Evolutionary conservation across 306 rosid species (phyloP).

Genomic region (Crataegus laevigata): DNA sequence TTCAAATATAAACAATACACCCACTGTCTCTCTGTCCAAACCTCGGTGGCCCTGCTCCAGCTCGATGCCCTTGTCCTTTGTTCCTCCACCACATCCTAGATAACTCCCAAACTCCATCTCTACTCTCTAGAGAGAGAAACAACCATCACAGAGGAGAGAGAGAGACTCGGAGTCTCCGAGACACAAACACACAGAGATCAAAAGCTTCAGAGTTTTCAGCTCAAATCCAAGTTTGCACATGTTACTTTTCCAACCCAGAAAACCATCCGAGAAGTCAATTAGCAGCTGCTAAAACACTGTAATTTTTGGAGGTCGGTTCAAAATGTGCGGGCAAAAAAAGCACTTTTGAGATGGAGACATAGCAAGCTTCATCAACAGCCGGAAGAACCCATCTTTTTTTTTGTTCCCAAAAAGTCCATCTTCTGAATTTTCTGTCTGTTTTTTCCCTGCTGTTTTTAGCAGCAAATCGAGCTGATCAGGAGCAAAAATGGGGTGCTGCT

Average conservation of each 20-base stretch:
- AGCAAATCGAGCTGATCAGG: not conserved
- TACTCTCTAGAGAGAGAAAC: not conserved
- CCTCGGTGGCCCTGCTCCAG: slow-evolving; percentile 30
- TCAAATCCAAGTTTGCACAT: slow-evolving; percentile 2
- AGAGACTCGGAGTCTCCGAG: not conserved
- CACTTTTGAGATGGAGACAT: not conserved
- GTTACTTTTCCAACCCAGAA: not conserved
- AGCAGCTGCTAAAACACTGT: not conserved
- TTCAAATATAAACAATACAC: not conserved
- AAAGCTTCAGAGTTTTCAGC: not conserved
- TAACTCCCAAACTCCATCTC: not conserved
- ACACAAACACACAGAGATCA: not conserved
- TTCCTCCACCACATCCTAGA: slow-evolving; percentile 9
- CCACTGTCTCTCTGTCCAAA: slow-evolving; percentile 55
- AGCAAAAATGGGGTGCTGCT: slow-evolving; percentile 68
- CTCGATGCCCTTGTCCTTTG: slow-evolving; percentile 21
- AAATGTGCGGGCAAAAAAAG: not conserved
- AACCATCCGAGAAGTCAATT: not conserved
- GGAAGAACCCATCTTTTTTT: not conserved
- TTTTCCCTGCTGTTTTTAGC: not conserved
- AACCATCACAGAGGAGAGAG: not conserved
- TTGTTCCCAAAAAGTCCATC: not conserved
- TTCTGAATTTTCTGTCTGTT: not conserved
- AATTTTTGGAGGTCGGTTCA: not conserved
- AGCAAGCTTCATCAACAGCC: not conserved